These are phyloP conservation scores for Monosporascus sp. DNA, from an alignment of 2,329 filamentous ascomycete species.

Conservation along the genomic window DNA sequence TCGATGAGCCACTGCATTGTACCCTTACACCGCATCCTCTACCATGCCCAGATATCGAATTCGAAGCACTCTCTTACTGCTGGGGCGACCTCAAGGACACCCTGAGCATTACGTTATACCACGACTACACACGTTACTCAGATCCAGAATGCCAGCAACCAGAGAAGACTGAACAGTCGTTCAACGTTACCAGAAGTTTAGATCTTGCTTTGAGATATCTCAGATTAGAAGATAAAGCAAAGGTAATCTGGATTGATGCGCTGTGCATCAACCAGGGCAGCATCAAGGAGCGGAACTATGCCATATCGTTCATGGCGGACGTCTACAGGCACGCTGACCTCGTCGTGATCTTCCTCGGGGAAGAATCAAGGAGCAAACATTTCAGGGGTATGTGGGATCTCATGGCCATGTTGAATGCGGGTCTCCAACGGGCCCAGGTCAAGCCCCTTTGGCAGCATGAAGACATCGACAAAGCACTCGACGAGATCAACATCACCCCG, in stretches of 20 bases:
- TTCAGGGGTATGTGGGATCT: constrained; percentile 3
- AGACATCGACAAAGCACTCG: constrained; percentile 1
- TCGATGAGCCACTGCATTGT: constrained; percentile 1
- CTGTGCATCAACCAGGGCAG: constrained; percentile 4
- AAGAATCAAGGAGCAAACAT: background rate
- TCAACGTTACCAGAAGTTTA: constrained; percentile 1
- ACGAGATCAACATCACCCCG: background rate
- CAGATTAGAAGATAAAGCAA: background rate
- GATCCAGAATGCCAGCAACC: background rate
- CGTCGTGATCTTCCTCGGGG: constrained; percentile 1
- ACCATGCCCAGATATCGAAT: background rate
- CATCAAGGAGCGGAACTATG: constrained; percentile 2
- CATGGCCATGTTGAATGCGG: background rate
- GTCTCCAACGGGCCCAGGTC: background rate
- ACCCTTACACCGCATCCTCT: background rate
- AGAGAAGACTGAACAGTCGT: background rate
- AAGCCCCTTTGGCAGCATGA: background rate
- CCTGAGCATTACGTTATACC: background rate
- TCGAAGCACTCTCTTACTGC: constrained; percentile 3
- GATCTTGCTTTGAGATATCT: constrained; percentile 1
- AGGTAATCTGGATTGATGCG: constrained; percentile 2
- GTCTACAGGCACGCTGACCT: background rate
- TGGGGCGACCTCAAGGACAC: constrained; percentile 2
- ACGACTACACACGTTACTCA: background rate
- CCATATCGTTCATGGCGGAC: constrained; percentile 3